These are phyloP conservation scores for Edhazardia aedis DNA, from an alignment of 371 early-diverging fungal species.

Conservation along the genomic window DNA sequence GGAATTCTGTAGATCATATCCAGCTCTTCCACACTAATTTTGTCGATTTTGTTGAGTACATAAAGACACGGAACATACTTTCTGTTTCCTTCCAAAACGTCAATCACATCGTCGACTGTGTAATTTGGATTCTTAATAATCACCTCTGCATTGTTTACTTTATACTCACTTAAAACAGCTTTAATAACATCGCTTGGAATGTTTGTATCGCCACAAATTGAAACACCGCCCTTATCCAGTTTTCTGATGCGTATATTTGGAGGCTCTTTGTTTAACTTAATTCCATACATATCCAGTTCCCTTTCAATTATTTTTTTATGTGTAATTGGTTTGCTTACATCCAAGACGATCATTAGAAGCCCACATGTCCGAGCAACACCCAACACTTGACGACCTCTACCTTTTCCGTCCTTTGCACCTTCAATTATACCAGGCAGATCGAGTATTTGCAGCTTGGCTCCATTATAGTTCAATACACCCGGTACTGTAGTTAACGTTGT, in stretches of 20 bases:
- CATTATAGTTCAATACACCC: constrained; percentile 61
- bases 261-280: constrained; percentile 64
- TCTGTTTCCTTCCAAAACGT: constrained; percentile 76
- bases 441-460: constrained; percentile 74
- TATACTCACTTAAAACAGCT: constrained; percentile 78
- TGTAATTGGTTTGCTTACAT: constrained; percentile 69
- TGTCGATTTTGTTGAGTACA: constrained; percentile 91
- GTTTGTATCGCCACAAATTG: constrained; percentile 11
- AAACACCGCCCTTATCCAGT: constrained; percentile 91
- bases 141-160: constrained; percentile 89
- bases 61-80: constrained; percentile 83
- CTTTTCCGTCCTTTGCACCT: constrained; percentile 94
- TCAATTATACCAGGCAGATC: constrained; percentile 87
- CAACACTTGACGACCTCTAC: constrained; percentile 78
- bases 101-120: constrained; percentile 80
- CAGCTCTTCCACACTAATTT: constrained; percentile 79
- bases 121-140: constrained; percentile 52
- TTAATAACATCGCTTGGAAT: constrained; percentile 48
- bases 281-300: constrained; percentile 90
- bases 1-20: constrained; percentile 41
- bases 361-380: constrained; percentile 89
- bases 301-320: constrained; percentile 66
- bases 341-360: constrained; percentile 83
- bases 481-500: constrained; percentile 65
- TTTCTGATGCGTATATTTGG: constrained; percentile 68